Evolutionary conservation across 108 stramenopile species (phyloP).

Genomic region (Cyclotella atomus): DNA sequence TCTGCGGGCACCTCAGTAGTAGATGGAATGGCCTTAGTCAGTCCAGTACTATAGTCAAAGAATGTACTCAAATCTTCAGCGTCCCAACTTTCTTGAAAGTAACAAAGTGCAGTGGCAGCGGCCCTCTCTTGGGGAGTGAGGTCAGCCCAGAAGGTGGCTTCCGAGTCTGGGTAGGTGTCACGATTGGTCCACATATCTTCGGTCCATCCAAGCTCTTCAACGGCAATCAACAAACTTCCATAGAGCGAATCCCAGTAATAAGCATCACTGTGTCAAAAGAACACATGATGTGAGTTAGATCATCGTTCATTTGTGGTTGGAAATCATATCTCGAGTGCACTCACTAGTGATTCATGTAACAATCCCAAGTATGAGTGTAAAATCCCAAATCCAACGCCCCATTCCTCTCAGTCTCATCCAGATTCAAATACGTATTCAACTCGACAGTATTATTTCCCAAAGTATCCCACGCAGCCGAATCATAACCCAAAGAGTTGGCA

Average conservation of each 20-base stretch:
- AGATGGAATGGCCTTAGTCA: constrained; percentile 20
- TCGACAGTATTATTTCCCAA: constrained; percentile 37
- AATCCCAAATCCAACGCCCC: constrained; percentile 54
- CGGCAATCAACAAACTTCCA: constrained; percentile 28
- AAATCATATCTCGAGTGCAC: background rate
- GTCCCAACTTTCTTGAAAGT: constrained; percentile 60
- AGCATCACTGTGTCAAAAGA: constrained; percentile 9
- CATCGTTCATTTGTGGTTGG: too few relatives aligned
- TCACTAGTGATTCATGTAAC: constrained; percentile 59
- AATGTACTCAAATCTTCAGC: constrained; percentile 17
- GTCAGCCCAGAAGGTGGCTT: constrained; percentile 43
- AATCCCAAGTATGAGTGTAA: constrained; percentile 58
- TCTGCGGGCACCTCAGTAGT: constrained; percentile 21
- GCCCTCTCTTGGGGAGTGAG: constrained; percentile 47
- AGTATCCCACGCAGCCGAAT: constrained; percentile 29
- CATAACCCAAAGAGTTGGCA: constrained; percentile 28
- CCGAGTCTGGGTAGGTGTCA: constrained; percentile 18
- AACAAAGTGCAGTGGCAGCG: constrained; percentile 50
- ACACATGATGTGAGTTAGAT: background rate
- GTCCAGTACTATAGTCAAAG: constrained; percentile 19
- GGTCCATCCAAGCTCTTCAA: constrained; percentile 51
- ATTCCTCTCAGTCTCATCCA: constrained; percentile 25
- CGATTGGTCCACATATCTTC: constrained; percentile 43
- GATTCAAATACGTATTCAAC: constrained; percentile 45
- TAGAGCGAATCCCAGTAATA: constrained; percentile 56